phyloP scores from a whole-genome alignment of 345 rosid genomes.

The Mercurialis annua region DNA sequence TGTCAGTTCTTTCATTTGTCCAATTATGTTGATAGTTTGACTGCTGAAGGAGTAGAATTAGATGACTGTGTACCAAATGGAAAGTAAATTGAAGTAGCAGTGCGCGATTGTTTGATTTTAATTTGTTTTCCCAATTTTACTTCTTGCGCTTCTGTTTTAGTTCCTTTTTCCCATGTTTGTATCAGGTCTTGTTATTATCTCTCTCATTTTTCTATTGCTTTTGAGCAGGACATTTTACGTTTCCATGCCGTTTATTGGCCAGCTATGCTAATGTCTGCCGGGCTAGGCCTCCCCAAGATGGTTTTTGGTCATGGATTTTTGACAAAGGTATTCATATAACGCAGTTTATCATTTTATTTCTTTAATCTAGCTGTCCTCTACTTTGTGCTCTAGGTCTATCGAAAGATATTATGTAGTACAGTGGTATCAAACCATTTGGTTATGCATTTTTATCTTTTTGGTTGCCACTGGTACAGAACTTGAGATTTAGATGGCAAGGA shows the following conservation, averaged over 20 bases:
- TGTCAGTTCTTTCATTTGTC: too few species aligned
- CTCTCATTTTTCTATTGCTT: not conserved
- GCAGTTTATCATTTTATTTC: not conserved
- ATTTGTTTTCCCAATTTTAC: not conserved
- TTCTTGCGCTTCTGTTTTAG: not conserved
- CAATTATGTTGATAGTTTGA: too few species aligned
- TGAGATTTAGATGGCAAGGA: not conserved
- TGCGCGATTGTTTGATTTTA: not conserved
- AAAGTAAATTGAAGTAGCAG: not conserved
- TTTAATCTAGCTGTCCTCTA: not conserved
- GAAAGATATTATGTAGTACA: not conserved
- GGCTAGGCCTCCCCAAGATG: slow-evolving; percentile 67
- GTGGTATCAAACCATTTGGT: not conserved
- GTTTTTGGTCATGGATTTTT: slow-evolving; percentile 96
- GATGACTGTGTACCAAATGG: too few species aligned
- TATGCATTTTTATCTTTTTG: not conserved
- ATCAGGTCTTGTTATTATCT: not conserved
- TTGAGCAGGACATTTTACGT: slow-evolving; percentile 82
- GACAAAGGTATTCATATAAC: slow-evolving; percentile 56
- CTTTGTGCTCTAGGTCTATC: not conserved
- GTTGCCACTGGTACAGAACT: not conserved
- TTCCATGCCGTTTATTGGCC: slow-evolving; percentile 99
- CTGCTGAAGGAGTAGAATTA: too few species aligned
- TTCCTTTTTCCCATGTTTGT: not conserved
- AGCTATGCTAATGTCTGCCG: slow-evolving; percentile 96